phyloP scores from a whole-genome alignment of 208 protist species.

The Trypanosoma mega region DNA sequence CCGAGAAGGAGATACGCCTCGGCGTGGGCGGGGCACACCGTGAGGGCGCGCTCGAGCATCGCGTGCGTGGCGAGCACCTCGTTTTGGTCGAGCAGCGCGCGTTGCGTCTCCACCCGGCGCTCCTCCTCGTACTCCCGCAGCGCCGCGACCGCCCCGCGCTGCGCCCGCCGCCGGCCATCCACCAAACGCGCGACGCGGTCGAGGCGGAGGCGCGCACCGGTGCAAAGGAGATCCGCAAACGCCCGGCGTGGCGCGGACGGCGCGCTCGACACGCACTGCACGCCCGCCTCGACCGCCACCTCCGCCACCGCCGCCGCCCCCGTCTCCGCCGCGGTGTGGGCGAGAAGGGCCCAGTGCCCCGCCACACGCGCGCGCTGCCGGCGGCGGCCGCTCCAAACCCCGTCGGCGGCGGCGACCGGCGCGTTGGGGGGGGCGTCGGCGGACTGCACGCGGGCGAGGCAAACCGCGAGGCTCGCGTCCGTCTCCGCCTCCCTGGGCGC shows the following conservation, averaged over 20 bases:
- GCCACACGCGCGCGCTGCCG: conserved; percentile 38
- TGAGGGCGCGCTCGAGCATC: conserved; percentile 42
- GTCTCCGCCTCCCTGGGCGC: not conserved
- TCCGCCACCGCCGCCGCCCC: conserved; percentile 45
- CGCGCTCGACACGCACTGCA: conserved; percentile 33
- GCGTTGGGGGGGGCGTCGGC: conserved; percentile 25
- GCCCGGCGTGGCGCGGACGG: conserved; percentile 24
- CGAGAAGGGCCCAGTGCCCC: conserved; percentile 65
- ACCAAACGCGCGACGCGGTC: conserved; percentile 16
- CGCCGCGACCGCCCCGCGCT: conserved; percentile 13
- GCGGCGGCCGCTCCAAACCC: conserved; percentile 21
- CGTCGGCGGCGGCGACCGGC: conserved; percentile 5
- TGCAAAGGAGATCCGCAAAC: conserved; percentile 60
- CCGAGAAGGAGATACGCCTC: conserved; percentile 60
- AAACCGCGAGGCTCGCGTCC: conserved; percentile 16
- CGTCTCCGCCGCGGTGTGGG: conserved; percentile 41
- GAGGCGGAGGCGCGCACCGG: conserved; percentile 30
- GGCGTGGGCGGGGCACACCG: conserved; percentile 40
- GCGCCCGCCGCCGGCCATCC: not conserved
- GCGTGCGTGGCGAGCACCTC: conserved; percentile 31
- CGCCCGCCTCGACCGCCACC: conserved; percentile 43
- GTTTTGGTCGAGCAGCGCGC: conserved; percentile 6
- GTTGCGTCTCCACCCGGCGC: conserved; percentile 14
- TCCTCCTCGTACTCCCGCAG: conserved; percentile 21
- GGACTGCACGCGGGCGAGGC: conserved; percentile 25